Conservation (phyloP, 1,284 basidiomycete species). For the Melampsora americana region DNA sequence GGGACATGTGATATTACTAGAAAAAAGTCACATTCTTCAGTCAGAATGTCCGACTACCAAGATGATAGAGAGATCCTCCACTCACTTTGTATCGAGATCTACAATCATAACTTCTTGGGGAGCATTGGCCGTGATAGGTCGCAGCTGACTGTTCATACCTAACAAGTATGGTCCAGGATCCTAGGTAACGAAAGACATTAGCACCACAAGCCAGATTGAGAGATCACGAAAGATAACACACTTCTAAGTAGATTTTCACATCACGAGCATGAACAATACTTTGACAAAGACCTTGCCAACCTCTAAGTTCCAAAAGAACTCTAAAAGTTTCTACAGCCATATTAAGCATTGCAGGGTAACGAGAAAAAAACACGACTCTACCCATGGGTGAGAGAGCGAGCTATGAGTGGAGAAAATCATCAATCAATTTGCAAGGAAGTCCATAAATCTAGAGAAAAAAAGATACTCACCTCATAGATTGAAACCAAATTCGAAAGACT, state of each 20-base stretch:
- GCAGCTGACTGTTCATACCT: constrained; percentile 79
- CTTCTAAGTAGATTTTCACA: constrained; percentile 68
- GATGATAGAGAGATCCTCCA: constrained; percentile 51
- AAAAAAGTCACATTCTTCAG: neutral
- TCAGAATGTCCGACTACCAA: neutral
- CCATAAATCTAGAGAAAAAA: neutral
- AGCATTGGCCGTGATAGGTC: constrained; percentile 67
- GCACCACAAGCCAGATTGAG: neutral
- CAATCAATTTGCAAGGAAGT: neutral
- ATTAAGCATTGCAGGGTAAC: constrained; percentile 79
- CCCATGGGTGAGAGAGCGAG: constrained; percentile 91
- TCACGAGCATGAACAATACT: constrained; percentile 83
- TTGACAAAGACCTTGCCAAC: constrained; percentile 85
- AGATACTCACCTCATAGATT: constrained; percentile 66
- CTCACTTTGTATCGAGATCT: constrained; percentile 88
- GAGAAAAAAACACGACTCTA: constrained; percentile 80
- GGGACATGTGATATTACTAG: constrained; percentile 61
- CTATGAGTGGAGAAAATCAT: neutral
- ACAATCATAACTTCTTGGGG: constrained; percentile 77
- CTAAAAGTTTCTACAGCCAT: constrained; percentile 77
- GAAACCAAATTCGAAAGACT: constrained; percentile 91
- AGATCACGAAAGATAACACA: neutral
- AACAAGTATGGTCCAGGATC: constrained; percentile 81
- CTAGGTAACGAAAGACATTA: constrained; percentile 50
- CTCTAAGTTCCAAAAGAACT: constrained; percentile 86